phyloP scores from a whole-genome alignment of 2,329 filamentous ascomycete genomes.

The Blumeria graminis region DNA sequence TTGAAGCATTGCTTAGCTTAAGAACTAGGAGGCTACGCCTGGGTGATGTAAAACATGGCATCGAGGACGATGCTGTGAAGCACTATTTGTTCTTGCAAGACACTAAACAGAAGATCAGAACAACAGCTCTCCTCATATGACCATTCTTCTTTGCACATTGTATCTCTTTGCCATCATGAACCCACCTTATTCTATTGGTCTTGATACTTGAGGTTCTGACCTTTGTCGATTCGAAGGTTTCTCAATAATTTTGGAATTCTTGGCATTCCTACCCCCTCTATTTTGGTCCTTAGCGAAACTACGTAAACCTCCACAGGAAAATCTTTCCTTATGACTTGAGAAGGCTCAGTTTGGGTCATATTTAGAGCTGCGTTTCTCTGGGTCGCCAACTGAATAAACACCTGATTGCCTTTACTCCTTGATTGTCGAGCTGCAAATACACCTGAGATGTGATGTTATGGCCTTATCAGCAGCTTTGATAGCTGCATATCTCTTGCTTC shows the following conservation, averaged over 20 bases:
- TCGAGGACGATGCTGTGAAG: background rate
- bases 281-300: background rate
- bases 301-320: background rate
- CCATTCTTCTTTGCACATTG: background rate
- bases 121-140: background rate
- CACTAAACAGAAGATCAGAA: too few species aligned
- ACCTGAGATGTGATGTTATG: too few species aligned
- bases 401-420: background rate
- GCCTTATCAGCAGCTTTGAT: too few species aligned
- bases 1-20: background rate
- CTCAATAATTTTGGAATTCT: too few species aligned
- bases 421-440: background rate
- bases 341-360: background rate
- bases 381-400: background rate
- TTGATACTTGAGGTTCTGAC: background rate
- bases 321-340: background rate
- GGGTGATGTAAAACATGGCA: background rate
- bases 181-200: background rate
- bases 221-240: background rate
- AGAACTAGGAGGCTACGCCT: background rate
- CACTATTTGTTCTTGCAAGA: too few species aligned
- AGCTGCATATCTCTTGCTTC: background rate
- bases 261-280: too few species aligned
- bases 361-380: background rate
- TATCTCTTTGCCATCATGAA: background rate